Evolutionary conservation across 345 rosid species (phyloP), one percentile per base, ranked within the genome.

Genomic region (Camelina laxa): DNA sequence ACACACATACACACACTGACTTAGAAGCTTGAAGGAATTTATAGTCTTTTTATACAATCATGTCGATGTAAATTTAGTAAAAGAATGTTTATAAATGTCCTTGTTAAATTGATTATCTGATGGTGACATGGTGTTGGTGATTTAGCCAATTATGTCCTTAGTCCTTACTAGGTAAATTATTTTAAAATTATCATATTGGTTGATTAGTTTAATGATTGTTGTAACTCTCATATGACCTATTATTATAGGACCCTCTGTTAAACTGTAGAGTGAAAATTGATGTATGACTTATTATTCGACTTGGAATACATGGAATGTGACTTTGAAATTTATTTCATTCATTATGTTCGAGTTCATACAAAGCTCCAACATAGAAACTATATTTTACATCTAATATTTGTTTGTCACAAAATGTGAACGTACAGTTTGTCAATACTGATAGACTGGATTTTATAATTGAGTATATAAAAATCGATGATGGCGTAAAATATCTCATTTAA

Each of bases 361-460:
- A 47, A 45, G 36, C 49, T 33, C 65, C 56, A 20, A 33, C 19
- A 33, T 15, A 14, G 0, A 47, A 8, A 9, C 19, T 58, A 38
- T 20, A 58, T 9, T 38, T 9, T 12, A 58, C 4, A 5, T 42
- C 2, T 3, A 3, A 55, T 41, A 33, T 17, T 19, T 19, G 13
- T 58, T 5, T 36, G 1, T 36, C 49, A 39, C 51, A 60, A 38
- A 19, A 50, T 71, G 75, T 71, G 67, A 60, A 60, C 67, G 67
- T 17, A 5, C 6, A 6, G 17, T 59, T 47, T 48, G 31, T 70
- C 66, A 57, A 59, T 21, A 4, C 47, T 13, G n/a, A 12, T 14
- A 70, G 20, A 59, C 57, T 45, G 65, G 65, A 30, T 13, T 69
- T 41, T 41, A 3, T 27, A 8, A 33, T 31, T 6, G 24, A 16